phyloP scores from a whole-genome alignment of 177 flowering plant species.

The Tripterygium wilfordii region DNA sequence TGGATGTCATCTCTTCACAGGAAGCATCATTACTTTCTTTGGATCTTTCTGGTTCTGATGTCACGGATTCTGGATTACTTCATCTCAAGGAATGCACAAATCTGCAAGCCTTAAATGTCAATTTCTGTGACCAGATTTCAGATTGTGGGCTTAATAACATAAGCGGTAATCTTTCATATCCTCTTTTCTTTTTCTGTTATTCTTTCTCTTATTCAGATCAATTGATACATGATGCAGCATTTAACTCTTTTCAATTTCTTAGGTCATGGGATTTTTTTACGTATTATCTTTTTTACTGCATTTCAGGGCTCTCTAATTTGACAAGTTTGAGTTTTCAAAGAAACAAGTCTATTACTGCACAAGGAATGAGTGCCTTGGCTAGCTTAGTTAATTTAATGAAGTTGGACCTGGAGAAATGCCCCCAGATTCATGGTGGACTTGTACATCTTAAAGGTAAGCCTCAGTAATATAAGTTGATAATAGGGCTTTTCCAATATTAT shows the following conservation, averaged over 20 bases:
- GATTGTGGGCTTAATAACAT: slow-evolving; percentile 54
- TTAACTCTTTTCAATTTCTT: not conserved
- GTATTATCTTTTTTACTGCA: not conserved
- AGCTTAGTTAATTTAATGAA: slow-evolving; percentile 56
- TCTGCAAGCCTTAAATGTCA: slow-evolving; percentile 55
- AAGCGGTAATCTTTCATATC: slow-evolving; percentile 42
- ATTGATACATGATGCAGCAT: not conserved
- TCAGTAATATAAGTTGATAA: too few relatives aligned
- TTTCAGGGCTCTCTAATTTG: slow-evolving; percentile 68
- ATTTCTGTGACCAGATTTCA: slow-evolving; percentile 72
- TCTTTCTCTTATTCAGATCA: not conserved
- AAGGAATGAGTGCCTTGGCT: slow-evolving; percentile 70
- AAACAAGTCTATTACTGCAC: slow-evolving; percentile 55
- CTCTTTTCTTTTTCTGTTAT: not conserved
- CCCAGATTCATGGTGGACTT: slow-evolving; percentile 79
- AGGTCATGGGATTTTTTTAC: not conserved
- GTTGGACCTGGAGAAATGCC: slow-evolving; percentile 86
- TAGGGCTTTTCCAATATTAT: not conserved
- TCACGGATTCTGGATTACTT: slow-evolving; percentile 67
- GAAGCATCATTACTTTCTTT: slow-evolving; percentile 76
- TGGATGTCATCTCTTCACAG: slow-evolving; percentile 85
- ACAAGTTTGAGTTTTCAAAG: slow-evolving; percentile 67
- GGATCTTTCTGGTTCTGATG: slow-evolving; percentile 81
- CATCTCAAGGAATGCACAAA: slow-evolving; percentile 60
- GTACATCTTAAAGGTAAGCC: slow-evolving; percentile 89